These are phyloP conservation scores for Raphidocelis subcapitata DNA, from an alignment of 139 green algal genomes.

Conservation along the genomic window DNA sequence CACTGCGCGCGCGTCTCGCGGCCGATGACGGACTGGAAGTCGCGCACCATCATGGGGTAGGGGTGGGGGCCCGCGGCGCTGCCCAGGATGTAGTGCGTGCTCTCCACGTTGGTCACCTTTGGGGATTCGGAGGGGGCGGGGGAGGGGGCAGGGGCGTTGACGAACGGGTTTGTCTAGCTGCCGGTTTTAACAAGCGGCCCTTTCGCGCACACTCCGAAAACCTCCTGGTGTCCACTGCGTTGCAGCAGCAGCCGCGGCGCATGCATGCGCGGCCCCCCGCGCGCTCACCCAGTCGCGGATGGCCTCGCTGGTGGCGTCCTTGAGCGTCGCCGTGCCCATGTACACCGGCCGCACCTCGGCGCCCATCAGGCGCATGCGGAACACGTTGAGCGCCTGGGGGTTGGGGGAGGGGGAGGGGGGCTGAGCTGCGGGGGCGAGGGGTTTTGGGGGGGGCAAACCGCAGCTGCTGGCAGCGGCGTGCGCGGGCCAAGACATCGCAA, in stretches of 20 bases:
- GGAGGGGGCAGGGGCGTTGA: too few relatives aligned
- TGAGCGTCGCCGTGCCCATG: constrained; percentile 93
- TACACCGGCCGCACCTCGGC: constrained; percentile 90
- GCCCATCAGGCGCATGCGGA: constrained; percentile 97
- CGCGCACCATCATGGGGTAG: constrained; percentile 98
- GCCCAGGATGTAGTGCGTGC: constrained; percentile 99
- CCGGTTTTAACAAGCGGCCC: too few relatives aligned
- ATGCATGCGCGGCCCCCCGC: too few relatives aligned
- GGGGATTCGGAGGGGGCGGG: not conserved
- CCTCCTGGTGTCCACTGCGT: too few relatives aligned
- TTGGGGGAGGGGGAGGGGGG: too few relatives aligned
- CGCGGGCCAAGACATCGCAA: too few relatives aligned
- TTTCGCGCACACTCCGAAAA: too few relatives aligned
- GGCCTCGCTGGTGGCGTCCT: constrained; percentile 96
- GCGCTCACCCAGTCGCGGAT: constrained; percentile 98
- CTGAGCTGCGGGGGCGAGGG: too few relatives aligned
- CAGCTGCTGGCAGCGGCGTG: too few relatives aligned
- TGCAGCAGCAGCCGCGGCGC: too few relatives aligned
- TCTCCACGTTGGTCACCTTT: constrained; percentile 94
- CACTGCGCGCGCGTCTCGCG: constrained; percentile 78
- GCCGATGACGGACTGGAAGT: constrained; percentile 97
- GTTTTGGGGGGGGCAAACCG: too few relatives aligned
- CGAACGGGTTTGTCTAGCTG: too few relatives aligned
- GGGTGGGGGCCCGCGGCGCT: constrained; percentile 95
- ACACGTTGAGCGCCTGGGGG: constrained; percentile 94